A percentile compares a stretch with the other conserved stretches of the same genome.
These are phyloP conservation scores for Backusella luteola DNA, from an alignment of 192 early-diverging fungal species.

Conservation along the genomic window DNA sequence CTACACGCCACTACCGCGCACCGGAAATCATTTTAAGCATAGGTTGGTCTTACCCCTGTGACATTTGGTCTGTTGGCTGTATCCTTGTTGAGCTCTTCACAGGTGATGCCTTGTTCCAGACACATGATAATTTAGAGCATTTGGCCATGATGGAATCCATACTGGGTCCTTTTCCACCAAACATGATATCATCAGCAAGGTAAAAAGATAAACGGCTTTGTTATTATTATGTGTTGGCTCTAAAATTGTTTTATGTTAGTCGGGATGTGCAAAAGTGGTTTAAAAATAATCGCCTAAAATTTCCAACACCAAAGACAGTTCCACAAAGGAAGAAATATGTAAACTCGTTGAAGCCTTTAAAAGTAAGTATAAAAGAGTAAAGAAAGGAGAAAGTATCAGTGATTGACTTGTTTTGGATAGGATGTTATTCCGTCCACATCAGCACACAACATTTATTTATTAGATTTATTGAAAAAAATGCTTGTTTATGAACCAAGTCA, in stretches of 20 bases:
- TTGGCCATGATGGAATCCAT: slow-evolving; percentile 95
- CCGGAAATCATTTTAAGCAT: slow-evolving; percentile 89
- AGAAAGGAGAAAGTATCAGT: neutral
- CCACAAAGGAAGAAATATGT: slow-evolving; percentile 60
- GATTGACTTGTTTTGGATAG: slow-evolving; percentile 13
- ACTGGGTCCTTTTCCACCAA: slow-evolving; percentile 72
- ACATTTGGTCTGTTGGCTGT: slow-evolving; percentile 98
- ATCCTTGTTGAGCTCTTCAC: slow-evolving; percentile 95
- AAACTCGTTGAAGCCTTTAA: slow-evolving; percentile 52
- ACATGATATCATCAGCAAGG: slow-evolving; percentile 55
- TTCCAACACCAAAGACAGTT: slow-evolving; percentile 55
- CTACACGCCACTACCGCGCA: slow-evolving; percentile 94
- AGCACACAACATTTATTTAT: slow-evolving; percentile 49
- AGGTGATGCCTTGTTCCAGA: slow-evolving; percentile 95
- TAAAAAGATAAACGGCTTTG: slow-evolving; percentile 8
- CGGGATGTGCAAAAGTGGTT: slow-evolving; percentile 53
- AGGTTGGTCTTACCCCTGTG: slow-evolving; percentile 96
- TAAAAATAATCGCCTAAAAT: slow-evolving; percentile 43
- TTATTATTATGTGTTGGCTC: neutral
- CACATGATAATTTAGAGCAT: slow-evolving; percentile 96
- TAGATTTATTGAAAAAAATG: slow-evolving; percentile 69
- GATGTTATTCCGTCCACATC: slow-evolving; percentile 48
- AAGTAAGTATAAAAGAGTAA: slow-evolving; percentile 35
- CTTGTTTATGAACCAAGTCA: slow-evolving; percentile 77
- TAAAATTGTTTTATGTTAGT: neutral